Evolutionary conservation across 331 rosid genomes (phyloP).

Genomic region (Arachis monticola): DNA sequence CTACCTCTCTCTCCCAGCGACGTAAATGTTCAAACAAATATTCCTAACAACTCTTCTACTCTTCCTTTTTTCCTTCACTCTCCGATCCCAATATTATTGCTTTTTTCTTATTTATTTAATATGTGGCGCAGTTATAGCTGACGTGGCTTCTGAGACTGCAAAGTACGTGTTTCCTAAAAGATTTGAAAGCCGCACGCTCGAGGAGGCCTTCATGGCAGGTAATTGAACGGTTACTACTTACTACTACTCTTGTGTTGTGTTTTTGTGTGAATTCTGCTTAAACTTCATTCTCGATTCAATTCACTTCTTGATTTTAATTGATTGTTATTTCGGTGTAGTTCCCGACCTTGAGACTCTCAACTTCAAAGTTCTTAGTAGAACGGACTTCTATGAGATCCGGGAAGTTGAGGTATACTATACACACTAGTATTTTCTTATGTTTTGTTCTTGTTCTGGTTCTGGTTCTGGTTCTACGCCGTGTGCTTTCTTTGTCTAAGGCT

Average conservation of each 20-base stretch:
- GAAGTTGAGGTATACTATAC: conserved; percentile 68
- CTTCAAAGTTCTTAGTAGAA: conserved; percentile 69
- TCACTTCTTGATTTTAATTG: conserved; percentile 7
- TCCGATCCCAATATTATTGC: neutral
- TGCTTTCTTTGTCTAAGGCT: neutral
- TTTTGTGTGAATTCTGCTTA: neutral
- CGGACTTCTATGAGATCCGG: conserved; percentile 79
- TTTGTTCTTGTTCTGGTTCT: neutral
- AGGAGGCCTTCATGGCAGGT: conserved; percentile 92
- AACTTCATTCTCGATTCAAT: neutral
- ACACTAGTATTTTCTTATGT: neutral
- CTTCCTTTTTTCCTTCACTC: neutral
- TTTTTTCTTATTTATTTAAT: conserved; percentile 5
- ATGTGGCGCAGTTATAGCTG: conserved; percentile 57
- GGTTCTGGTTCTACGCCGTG: neutral
- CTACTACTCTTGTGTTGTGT: no score
- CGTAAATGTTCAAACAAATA: conserved; percentile 53
- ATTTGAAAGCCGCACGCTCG: conserved; percentile 73
- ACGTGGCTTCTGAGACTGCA: conserved; percentile 67
- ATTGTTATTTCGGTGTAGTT: conserved; percentile 51
- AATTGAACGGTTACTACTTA: neutral
- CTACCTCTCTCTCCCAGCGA: conserved; percentile 71
- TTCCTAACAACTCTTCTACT: neutral
- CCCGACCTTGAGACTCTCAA: conserved; percentile 86
- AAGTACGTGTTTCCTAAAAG: conserved; percentile 80